Conservation (phyloP, 164 flowering plant species). For the Euptelea pleiosperma region DNA sequence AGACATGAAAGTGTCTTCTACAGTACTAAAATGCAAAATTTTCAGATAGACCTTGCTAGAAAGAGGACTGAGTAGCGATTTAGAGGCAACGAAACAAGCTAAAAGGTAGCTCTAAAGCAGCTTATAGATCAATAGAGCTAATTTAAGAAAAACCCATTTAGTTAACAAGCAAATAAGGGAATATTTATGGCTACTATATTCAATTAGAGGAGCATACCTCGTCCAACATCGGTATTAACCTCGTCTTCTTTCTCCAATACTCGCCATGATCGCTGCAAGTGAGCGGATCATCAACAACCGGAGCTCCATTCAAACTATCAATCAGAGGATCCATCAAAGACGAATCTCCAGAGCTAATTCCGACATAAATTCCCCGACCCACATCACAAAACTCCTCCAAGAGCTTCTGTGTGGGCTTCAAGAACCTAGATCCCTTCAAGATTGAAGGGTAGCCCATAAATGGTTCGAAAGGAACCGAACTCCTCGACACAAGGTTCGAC, state of each 20-base stretch:
- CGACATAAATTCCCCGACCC: constrained; percentile 33
- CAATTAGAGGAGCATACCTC: no score
- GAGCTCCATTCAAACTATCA: constrained; percentile 20
- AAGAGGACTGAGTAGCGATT: no score
- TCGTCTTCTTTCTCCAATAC: constrained; percentile 45
- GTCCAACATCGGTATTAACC: constrained; percentile 62
- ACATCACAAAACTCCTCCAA: constrained; percentile 67
- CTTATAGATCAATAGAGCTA: no score
- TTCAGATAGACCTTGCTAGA: no score
- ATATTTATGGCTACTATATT: no score
- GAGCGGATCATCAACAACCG: constrained; percentile 17
- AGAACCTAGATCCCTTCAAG: constrained; percentile 66
- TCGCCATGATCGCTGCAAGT: constrained; percentile 30
- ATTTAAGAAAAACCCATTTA: background rate
- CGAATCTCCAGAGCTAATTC: constrained; percentile 24
- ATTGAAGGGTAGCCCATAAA: constrained; percentile 85
- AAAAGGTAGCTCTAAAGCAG: no score
- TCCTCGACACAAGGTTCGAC: constrained; percentile 26
- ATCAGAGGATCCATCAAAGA: constrained; percentile 30
- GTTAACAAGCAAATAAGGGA: no score
- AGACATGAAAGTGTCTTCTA: no score
- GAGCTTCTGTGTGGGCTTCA: constrained; percentile 80
- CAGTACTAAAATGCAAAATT: background rate
- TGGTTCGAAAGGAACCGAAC: constrained; percentile 65
- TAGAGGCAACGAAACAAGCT: no score